A percentile compares a stretch with the other conserved stretches of the same genome.
These are phyloP conservation scores for Eimeria maxima DNA, from an alignment of 169 alveolate genomes.

Conservation along the genomic window DNA sequence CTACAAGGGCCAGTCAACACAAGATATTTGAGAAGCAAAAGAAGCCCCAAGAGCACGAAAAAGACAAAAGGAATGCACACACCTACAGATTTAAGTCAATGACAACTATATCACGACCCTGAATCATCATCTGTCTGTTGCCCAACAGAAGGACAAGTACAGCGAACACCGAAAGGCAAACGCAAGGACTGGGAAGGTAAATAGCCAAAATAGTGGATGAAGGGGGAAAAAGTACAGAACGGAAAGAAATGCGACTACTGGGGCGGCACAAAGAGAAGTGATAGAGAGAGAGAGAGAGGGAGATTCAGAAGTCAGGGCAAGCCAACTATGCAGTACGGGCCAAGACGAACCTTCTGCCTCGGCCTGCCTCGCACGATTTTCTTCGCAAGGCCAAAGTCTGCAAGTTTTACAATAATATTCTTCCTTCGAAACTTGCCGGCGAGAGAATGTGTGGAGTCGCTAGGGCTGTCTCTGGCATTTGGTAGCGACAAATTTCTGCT, in stretches of 20 bases:
- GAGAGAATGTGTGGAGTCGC: slow-evolving; percentile 22
- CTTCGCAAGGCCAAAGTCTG: slow-evolving; percentile 54
- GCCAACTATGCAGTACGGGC: neutral
- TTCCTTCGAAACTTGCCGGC: neutral
- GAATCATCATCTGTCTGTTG: neutral
- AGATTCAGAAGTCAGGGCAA: no score
- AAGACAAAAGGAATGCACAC: neutral
- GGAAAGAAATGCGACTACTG: no score
- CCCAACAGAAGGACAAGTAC: neutral
- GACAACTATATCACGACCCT: neutral
- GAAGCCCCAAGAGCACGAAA: neutral
- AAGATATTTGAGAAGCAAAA: neutral
- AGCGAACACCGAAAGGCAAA: neutral
- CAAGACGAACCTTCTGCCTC: neutral
- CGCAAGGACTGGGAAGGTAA: neutral
- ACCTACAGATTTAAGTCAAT: neutral
- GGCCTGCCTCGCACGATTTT: slow-evolving; percentile 45
- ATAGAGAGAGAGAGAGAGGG: no score
- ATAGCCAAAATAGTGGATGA: no score
- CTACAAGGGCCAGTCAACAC: neutral
- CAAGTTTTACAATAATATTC: slow-evolving; percentile 20
- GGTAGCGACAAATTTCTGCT: neutral
- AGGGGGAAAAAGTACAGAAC: no score
- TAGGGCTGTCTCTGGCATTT: neutral
- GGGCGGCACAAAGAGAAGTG: no score